Base-by-base conservation (phyloP, 169 alveolate species). In the Eimeria acervulina region DNA sequence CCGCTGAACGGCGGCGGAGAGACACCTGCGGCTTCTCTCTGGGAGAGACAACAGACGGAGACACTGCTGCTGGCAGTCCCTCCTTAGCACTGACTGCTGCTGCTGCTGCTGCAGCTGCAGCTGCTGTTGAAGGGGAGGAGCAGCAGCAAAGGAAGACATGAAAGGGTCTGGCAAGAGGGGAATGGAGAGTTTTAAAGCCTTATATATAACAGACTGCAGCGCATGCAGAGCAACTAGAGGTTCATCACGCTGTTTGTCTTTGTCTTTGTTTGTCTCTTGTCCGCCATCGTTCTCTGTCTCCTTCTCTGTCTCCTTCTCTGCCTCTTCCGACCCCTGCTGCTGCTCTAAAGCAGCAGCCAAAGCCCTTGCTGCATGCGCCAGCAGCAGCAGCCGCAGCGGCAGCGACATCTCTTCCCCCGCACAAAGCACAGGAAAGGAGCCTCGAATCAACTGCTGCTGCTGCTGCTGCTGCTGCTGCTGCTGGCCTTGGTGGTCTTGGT, bases 401-500 rank as follows among this genome's bases (percentile, higher is more conserved):
- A 80, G 44, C n/a, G 90, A 80, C 70, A 80, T 28, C 13, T 80
- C 90, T 8, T 42, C 63, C 26, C 68, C 90, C 28, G 59, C 90
- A 31, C 70, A 76, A 26, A 55, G 31, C 8, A 55, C 92, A 15
- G 92, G 76, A 66, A 84, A 55, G 13, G 92, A 52, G 33, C 76
- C 92, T 36, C 66, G 72, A 61, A 52, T 36, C 55, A 31, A 40
- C 76, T n/a, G 92, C 78, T 52, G 78, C 76, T 52, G 92, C 92
- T 55, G 92, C 76, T 84, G 92, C 72, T 84, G 78, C 63, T 84
- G 72, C 40, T 83, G 91, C 91, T 83, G 91, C 7, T 51, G 74
- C 52, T 84, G 72, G 33, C n/a, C 78, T 59, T 81, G 90, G 10
- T 81, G 68, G 23, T n/a, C 10, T 0, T 47, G 90, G 15, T 80